Percentiles rank a stretch among this genome's conserved stretches.
Evolutionary conservation across 2,329 filamentous ascomycete species (phyloP).

Genomic region (Trichoderma semiorbis): DNA sequence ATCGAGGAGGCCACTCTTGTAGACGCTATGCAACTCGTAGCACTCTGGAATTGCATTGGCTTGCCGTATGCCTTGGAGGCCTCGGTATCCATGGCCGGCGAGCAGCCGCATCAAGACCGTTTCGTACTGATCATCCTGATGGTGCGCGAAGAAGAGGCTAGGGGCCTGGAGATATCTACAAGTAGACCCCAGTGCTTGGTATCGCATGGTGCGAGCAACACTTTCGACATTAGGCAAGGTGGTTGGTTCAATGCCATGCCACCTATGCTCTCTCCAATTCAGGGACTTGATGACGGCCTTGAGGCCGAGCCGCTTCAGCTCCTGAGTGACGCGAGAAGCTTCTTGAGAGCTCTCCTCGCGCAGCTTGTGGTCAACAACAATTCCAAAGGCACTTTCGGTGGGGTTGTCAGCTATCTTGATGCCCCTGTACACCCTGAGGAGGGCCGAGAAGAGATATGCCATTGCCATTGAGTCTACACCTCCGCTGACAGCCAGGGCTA

Average conservation of each 20-base stretch:
- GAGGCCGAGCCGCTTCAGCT: slow-evolving; percentile 39
- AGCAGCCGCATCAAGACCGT: slow-evolving; percentile 78
- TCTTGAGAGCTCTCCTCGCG: slow-evolving; percentile 52
- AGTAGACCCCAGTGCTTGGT: slow-evolving; percentile 62
- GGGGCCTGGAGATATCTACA: slow-evolving; percentile 52
- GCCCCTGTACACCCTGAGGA: slow-evolving; percentile 33
- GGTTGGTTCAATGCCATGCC: slow-evolving; percentile 30
- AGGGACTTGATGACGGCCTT: slow-evolving; percentile 27
- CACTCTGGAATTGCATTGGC: slow-evolving; percentile 78
- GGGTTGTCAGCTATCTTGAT: slow-evolving; percentile 46
- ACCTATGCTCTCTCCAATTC: slow-evolving; percentile 47
- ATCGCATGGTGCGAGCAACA: slow-evolving; percentile 69
- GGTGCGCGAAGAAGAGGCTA: slow-evolving; percentile 76
- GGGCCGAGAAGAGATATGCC: slow-evolving; percentile 64
- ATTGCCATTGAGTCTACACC: slow-evolving; percentile 98
- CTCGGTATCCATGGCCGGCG: slow-evolving; percentile 63
- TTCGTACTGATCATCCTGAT: slow-evolving; percentile 87
- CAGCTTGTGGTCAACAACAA: slow-evolving; percentile 58
- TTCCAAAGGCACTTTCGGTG: slow-evolving; percentile 38
- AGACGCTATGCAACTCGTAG: slow-evolving; percentile 66
- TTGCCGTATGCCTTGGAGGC: slow-evolving; percentile 65
- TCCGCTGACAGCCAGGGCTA: slow-evolving; percentile 80
- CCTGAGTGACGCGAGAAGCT: slow-evolving; percentile 43
- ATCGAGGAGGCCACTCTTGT: slow-evolving; percentile 59
- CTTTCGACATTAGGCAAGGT: slow-evolving; percentile 68